A percentile compares a stretch with the other conserved stretches of the same genome.
Conservation (phyloP, 2,329 filamentous ascomycete species). For the Stylonectria norvegica region DNA sequence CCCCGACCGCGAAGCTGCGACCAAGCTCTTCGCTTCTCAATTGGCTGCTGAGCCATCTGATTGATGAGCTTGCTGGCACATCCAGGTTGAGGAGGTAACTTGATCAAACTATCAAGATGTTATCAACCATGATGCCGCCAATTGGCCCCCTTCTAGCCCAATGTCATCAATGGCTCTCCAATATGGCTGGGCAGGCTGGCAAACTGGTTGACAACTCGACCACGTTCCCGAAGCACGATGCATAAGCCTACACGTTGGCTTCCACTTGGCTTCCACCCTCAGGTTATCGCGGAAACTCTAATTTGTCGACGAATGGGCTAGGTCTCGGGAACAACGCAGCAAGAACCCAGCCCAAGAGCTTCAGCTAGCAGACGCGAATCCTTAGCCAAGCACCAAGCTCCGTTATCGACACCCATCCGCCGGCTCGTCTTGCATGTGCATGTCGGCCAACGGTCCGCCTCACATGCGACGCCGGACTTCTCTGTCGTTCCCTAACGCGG, state of each 20-base stretch:
- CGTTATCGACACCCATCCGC: conserved; percentile 11
- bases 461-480: conserved; percentile 18
- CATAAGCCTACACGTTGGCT: not conserved
- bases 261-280: not conserved
- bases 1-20: conserved; percentile 14
- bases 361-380: not conserved
- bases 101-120: conserved; percentile 3
- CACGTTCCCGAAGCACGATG: not conserved
- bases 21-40: conserved; percentile 7
- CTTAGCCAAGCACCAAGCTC: conserved; percentile 2
- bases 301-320: not conserved
- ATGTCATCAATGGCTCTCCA: conserved; percentile 6
- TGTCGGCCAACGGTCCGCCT: conserved; percentile 24
- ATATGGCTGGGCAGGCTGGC: too few relatives aligned
- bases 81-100: conserved; percentile 2
- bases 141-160: conserved; percentile 2
- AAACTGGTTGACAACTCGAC: not conserved
- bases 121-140: conserved; percentile 4
- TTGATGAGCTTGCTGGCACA: conserved; percentile 10
- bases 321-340: not conserved
- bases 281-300: not conserved
- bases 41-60: conserved; percentile 11
- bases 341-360: not conserved
- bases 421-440: conserved; percentile 22
- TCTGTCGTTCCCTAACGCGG: conserved; percentile 10